Base-by-base conservation (phyloP, 148 eudicot genomes). In the Nyssa sinensis region DNA sequence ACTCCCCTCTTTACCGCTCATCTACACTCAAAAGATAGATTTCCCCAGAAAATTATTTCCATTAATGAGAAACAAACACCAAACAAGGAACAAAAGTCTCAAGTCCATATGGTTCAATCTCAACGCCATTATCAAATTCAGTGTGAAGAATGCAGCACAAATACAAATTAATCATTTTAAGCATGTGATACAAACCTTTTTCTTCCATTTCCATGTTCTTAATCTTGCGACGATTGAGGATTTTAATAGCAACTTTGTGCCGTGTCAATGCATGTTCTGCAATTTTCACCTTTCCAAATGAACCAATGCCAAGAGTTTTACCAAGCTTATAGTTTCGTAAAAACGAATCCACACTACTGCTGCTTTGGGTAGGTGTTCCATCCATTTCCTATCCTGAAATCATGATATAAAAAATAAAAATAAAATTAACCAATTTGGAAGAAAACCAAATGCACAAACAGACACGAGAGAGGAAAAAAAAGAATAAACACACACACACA, bases 161-260 rank as follows among this genome's bases (percentile, higher is more conserved):
- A 30, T 16, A 19, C 27, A 21, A n/a, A 66, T 7, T 9, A 1
- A 78, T 44, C 35, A 51, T n/a, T 51, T 25, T 19, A 72, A n/a
- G n/a, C n/a, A 59, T n/a, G 31, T 9, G 57, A 76, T 29, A 8
- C 69, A 59, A 67, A 94, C 98, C 98, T 86, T 94, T 94, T 71
- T 94, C 98, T 74, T 94, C 98, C 98, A 94, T 92, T 7, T 92
- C 98, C 98, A 94, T 86, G 70, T 78, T 88, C 77, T 88, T 94
- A 34, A 94, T 94, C 83, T 92, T 94, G 71, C 86, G 82, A 27
- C 98, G 91, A 74, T 91, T 94, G 70, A 94, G 88, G 71, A 94
- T 92, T 90, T 94, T 94, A 71, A 94, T 89, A 49, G 98, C 98
- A 67, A 94, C 98, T 79, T 94, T 94, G 77, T 92, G 91, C 27